Base-by-base conservation (phyloP, 202 grass and related monocot genomes). In the Zizania palustris region DNA sequence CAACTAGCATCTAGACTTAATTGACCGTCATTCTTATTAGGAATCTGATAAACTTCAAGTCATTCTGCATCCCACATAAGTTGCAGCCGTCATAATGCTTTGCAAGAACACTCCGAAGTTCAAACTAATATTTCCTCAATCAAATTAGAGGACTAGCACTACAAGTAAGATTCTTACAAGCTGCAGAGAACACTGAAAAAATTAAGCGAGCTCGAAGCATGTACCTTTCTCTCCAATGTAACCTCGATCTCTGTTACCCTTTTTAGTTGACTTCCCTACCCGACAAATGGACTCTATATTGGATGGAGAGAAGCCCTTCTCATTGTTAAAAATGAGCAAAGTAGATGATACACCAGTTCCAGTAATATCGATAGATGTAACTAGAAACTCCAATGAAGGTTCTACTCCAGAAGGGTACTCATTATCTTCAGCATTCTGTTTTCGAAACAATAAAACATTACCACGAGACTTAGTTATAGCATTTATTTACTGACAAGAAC, bases 211-310 rank as follows among this genome's bases (percentile, higher is more conserved):
- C n/a, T 58, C 3, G 12, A 13, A 59, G 74, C 11, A 62, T 63
- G 55, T 57, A 96, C 92, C 92, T 91, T 96, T 96, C 43, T 96
- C 88, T 49, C 92, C 86, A 48, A 96, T 91, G 43, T 89, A 96
- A n/a, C 92, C 92, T 0, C 67, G 71, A 2, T 89, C 70, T 11
- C 92, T 76, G 2, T 74, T 84, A 42, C 86, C 86, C 58, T 92
- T 96, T 68, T 96, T 96, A 0, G 92, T 96, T 8, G 92, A 96
- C 42, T 80, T 91, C 6, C 88, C 92, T 8, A 91, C 70, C 11
- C 92, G 70, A 43, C 81, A 87, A 43, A 96, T 89, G 9, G 92
- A 96, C 3, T 91, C 84, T 21, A 96, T 80, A 57, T 96, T 96
- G 0, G 77, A 19, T 4, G 77, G 37, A 3, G 84, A 89, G 48